These are phyloP conservation scores for Neofusicoccum kwambonambiense DNA, from an alignment of 2,329 filamentous ascomycete genomes.

Conservation along the genomic window DNA sequence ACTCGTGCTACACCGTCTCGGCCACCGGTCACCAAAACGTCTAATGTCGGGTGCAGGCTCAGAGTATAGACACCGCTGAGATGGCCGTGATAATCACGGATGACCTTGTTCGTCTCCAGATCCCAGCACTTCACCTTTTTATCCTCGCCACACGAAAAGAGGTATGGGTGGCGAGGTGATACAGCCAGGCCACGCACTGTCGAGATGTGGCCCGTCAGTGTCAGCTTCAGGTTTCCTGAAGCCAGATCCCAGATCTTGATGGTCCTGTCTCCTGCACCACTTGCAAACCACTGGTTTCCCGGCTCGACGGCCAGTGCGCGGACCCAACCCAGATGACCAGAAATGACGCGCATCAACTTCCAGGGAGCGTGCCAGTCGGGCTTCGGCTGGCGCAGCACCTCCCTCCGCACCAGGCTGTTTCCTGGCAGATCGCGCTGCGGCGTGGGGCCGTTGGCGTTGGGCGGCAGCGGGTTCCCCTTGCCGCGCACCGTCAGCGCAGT, in stretches of 20 bases:
- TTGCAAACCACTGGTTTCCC: conserved; percentile 96
- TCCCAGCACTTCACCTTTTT: conserved; percentile 99
- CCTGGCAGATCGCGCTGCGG: conserved; percentile 51
- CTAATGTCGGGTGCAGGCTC: conserved; percentile 87
- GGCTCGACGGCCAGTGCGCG: conserved; percentile 86
- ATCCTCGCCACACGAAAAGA: conserved; percentile 97
- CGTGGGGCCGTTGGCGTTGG: conserved; percentile 57
- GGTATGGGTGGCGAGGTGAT: conserved; percentile 88
- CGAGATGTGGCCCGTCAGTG: conserved; percentile 90
- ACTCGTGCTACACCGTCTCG: conserved; percentile 92
- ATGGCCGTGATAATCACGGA: conserved; percentile 95
- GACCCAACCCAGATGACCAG: conserved; percentile 95
- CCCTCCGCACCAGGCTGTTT: conserved; percentile 61
- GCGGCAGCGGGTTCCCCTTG: conserved; percentile 46
- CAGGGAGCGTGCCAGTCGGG: conserved; percentile 97
- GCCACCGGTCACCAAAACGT: conserved; percentile 91
- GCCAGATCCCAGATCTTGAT: conserved; percentile 99
- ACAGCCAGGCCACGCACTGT: conserved; percentile 90
- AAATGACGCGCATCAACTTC: conserved; percentile 98
- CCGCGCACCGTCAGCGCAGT: conserved; percentile 58
- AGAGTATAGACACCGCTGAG: conserved; percentile 93
- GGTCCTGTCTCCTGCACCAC: conserved; percentile 89
- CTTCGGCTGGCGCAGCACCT: conserved; percentile 65
- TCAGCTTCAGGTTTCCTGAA: conserved; percentile 78
- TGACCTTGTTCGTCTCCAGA: conserved; percentile 98